Evolutionary conservation across 805 yeast species (phyloP).

Genomic region (Myxozyma neotropica): DNA sequence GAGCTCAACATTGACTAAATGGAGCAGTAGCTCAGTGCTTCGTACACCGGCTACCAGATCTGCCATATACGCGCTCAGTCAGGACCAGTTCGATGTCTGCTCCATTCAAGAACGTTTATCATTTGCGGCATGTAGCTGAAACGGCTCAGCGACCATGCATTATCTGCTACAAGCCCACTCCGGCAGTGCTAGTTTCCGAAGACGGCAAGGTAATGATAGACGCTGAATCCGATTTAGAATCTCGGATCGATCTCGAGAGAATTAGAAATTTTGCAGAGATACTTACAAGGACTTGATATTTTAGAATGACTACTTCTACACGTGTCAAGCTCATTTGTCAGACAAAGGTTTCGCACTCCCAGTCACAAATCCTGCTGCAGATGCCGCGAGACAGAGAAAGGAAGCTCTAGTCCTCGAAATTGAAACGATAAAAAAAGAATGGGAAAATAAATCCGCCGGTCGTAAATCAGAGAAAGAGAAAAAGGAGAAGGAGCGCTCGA

Average conservation of each 20-base stretch:
- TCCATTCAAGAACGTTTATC: conserved; percentile 50
- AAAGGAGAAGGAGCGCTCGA: conserved; percentile 29
- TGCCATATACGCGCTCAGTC: too few species aligned
- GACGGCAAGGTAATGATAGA: conserved; percentile 44
- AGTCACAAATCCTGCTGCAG: conserved; percentile 46
- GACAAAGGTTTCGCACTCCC: conserved; percentile 54
- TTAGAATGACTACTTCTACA: conserved; percentile 54
- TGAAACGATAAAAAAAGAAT: conserved; percentile 40
- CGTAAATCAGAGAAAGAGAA: conserved; percentile 32
- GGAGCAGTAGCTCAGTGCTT: too few species aligned
- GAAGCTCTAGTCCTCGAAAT: conserved; percentile 41
- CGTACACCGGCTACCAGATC: too few species aligned
- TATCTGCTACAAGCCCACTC: conserved; percentile 58
- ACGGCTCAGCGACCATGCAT: conserved; percentile 51
- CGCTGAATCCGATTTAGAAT: too few species aligned
- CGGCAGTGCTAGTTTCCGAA: conserved; percentile 52
- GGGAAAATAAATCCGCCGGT: conserved; percentile 38
- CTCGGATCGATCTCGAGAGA: too few species aligned
- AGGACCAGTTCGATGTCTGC: background rate
- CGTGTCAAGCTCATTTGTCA: conserved; percentile 53
- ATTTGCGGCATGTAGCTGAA: conserved; percentile 51
- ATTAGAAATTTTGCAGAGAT: background rate
- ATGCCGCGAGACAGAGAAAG: conserved; percentile 37
- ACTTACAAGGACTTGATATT: background rate
- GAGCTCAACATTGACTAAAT: too few species aligned